Conservation (phyloP, 2,329 filamentous ascomycete species). For the Exophiala calicioides region DNA sequence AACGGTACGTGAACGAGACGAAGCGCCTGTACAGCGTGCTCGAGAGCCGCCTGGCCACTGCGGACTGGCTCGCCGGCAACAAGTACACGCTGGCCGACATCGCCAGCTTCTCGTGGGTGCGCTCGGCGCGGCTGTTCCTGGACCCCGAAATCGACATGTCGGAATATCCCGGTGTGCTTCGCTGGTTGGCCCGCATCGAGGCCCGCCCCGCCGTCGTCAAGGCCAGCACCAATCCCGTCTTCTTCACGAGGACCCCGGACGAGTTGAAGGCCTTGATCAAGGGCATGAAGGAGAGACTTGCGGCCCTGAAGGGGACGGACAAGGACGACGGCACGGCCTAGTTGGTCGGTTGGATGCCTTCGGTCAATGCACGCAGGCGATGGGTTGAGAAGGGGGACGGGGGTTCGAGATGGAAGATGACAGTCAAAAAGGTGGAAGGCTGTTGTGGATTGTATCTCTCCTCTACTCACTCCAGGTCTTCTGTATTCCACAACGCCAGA, state of each 20-base stretch:
- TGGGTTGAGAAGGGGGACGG: too few species aligned
- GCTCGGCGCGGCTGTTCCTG: slow-evolving; percentile 26
- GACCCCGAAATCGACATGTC: slow-evolving; percentile 37
- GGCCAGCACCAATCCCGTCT: slow-evolving; percentile 17
- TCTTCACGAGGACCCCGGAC: background rate
- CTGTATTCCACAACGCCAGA: too few species aligned
- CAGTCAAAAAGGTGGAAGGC: too few species aligned
- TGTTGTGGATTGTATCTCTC: too few species aligned
- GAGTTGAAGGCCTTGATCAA: slow-evolving; percentile 12
- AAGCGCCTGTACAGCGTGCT: slow-evolving; percentile 51
- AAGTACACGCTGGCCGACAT: slow-evolving; percentile 53
- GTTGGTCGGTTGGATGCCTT: too few species aligned
- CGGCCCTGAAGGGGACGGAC: slow-evolving; percentile 19
- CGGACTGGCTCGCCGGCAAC: slow-evolving; percentile 47
- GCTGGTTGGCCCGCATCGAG: slow-evolving; percentile 36
- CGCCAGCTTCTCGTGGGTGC: slow-evolving; percentile 49
- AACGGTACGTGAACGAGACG: slow-evolving; percentile 52
- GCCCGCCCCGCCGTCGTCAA: slow-evolving; percentile 35
- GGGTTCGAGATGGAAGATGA: too few species aligned
- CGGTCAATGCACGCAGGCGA: background rate
- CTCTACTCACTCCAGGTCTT: too few species aligned
- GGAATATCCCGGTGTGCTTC: slow-evolving; percentile 37
- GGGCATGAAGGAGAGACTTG: slow-evolving; percentile 19
- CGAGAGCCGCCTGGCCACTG: slow-evolving; percentile 43
- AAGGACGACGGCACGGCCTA: slow-evolving; percentile 15